Base-by-base conservation (phyloP, 2,329 filamentous ascomycete genomes). In the Chalara sp. region DNA sequence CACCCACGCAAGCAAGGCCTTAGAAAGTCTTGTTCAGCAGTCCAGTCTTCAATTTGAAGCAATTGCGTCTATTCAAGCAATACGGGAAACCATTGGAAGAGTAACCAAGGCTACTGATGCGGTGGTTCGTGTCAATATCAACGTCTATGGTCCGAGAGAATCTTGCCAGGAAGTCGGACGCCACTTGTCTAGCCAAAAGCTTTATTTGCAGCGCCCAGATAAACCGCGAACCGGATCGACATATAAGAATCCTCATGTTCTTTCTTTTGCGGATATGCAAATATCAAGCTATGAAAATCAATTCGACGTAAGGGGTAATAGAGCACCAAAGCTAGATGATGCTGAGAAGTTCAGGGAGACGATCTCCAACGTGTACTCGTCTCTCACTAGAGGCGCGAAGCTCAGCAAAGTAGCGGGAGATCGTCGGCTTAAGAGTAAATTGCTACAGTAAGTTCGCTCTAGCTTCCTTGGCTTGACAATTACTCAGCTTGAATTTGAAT, bases 161-260 rank as follows among this genome's bases (percentile, higher is more conserved):
- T 21, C 21, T 5, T 6, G n/a, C 12, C 2, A 48, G 12, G 39
- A 45, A 3, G 29, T 55, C 28, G 45, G 42, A 2, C 32, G 44
- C 5, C 11, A 45, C 5, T 40, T 55, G 37, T 48, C 35, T 1
- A 21, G 6, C 10, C 6, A n/a, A 11, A 53, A 55, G 32, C 12
- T 54, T 6, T 54, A 52, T 33, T 35, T 54, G 6, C 52, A 54
- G 42, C 49, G 39, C 21, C 52, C 52, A 35, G 49, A 52, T 40
- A 42, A 41, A 31, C 37, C 30, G 5, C 10, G 39, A 49, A 21
- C 7, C 5, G 49, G 46, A n/a, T 13, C 46, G 21, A 30, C 10
- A 8, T 54, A 50, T 45, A 42, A 52, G 3, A 54, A 50, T 48
- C 49, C 49, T 11, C 52, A 54, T 43, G 29, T 44, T 21, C 29